Conservation (phyloP, 352 stramenopile genomes). For the Phytophthora tubulina region DNA sequence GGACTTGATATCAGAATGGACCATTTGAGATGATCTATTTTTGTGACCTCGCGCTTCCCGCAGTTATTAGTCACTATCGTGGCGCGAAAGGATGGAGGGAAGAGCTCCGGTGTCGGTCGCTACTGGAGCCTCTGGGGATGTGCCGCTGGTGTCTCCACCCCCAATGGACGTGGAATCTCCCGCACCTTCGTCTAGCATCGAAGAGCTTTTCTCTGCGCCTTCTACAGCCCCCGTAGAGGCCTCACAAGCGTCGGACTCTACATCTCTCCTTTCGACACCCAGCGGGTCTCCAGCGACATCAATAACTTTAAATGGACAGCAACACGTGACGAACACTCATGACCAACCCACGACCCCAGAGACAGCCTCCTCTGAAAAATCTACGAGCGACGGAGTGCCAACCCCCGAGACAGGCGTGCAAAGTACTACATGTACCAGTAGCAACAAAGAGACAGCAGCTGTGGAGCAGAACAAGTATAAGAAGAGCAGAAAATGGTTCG, state of each 20-base stretch:
- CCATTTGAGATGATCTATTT: background rate
- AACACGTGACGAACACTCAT: background rate
- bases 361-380: slow-evolving; percentile 7
- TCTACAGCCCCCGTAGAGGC: background rate
- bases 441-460: background rate
- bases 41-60: slow-evolving; percentile 2
- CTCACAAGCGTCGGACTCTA: background rate
- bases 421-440: background rate
- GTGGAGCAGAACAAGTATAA: background rate
- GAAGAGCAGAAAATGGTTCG: slow-evolving; percentile 40
- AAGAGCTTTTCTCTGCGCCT: background rate
- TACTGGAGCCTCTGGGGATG: slow-evolving; percentile 4
- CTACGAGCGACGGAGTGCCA: slow-evolving; percentile 10
- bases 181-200: background rate
- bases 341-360: slow-evolving; percentile 9
- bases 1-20: background rate
- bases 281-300: slow-evolving; percentile 5
- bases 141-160: slow-evolving; percentile 12
- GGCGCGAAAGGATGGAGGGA: slow-evolving; percentile 29
- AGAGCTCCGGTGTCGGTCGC: slow-evolving; percentile 5
- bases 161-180: background rate
- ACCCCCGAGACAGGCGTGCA: slow-evolving; percentile 11
- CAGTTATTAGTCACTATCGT: background rate
- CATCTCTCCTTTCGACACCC: background rate
- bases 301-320: background rate